phyloP scores from a whole-genome alignment of 1,139 yeast genomes.

The Candida gigantensis region DNA sequence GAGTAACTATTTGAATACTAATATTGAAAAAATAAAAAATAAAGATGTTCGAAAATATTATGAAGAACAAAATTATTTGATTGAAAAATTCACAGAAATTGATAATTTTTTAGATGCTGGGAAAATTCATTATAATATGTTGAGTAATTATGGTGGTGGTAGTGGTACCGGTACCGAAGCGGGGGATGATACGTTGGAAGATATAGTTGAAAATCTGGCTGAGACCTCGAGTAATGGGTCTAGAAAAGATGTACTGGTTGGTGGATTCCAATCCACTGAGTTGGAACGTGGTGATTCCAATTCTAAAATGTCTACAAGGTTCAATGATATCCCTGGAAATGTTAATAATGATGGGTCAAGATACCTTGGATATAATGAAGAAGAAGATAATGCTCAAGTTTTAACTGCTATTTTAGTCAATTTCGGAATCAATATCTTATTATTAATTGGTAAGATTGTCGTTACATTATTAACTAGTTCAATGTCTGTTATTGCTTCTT shows the following conservation, averaged over 20 bases:
- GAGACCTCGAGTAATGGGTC: background rate
- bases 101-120: slow-evolving; percentile 74
- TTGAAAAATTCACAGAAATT: slow-evolving; percentile 58
- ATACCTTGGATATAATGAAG: slow-evolving; percentile 29
- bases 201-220: slow-evolving; percentile 21
- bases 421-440: slow-evolving; percentile 58
- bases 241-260: background rate
- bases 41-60: slow-evolving; percentile 37
- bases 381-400: slow-evolving; percentile 46
- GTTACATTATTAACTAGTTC: slow-evolving; percentile 70
- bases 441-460: slow-evolving; percentile 60
- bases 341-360: slow-evolving; percentile 43
- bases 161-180: no score
- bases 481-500: slow-evolving; percentile 73
- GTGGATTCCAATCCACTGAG: slow-evolving; percentile 8
- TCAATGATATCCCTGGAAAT: slow-evolving; percentile 58
- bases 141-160: slow-evolving; percentile 53
- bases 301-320: slow-evolving; percentile 26
- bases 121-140: slow-evolving; percentile 59
- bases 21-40: slow-evolving; percentile 24
- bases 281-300: slow-evolving; percentile 13
- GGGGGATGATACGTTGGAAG: slow-evolving; percentile 21
- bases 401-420: slow-evolving; percentile 65
- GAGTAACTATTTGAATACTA: slow-evolving; percentile 31
- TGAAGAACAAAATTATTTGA: slow-evolving; percentile 56